phyloP scores from a whole-genome alignment of 495 filamentous ascomycete species.

The Oidiodendron maius region DNA sequence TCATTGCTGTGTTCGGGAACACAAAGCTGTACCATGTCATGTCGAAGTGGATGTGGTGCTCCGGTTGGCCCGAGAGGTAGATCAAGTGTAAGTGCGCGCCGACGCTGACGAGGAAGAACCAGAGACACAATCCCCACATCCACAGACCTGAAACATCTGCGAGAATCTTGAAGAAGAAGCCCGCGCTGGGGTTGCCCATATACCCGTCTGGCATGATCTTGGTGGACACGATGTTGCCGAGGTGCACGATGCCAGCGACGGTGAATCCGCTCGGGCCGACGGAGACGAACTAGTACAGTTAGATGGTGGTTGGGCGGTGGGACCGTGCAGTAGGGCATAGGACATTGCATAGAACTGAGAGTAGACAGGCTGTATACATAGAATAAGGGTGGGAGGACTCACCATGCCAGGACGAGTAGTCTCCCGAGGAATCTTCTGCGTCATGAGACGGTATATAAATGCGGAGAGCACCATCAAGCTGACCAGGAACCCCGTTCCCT shows the following conservation, averaged over 20 bases:
- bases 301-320: too few species aligned
- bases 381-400: too few species aligned
- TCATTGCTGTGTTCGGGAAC: slow-evolving; percentile 77
- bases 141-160: slow-evolving; percentile 55
- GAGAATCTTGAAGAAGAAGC: slow-evolving; percentile 33
- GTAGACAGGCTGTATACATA: too few species aligned
- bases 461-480: slow-evolving; percentile 81
- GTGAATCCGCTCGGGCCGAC: slow-evolving; percentile 80
- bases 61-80: slow-evolving; percentile 29
- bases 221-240: slow-evolving; percentile 31
- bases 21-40: slow-evolving; percentile 82
- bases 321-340: too few species aligned
- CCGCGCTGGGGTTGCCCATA: slow-evolving; percentile 28
- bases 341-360: too few species aligned
- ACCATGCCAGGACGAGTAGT: slow-evolving; percentile 70
- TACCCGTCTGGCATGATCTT: slow-evolving; percentile 35
- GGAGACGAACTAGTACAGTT: slow-evolving; percentile 54
- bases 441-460: slow-evolving; percentile 87
- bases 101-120: slow-evolving; percentile 79
- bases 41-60: slow-evolving; percentile 59
- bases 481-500: slow-evolving; percentile 82
- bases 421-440: slow-evolving; percentile 78
- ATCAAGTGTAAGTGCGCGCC: slow-evolving; percentile 72
- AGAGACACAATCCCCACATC: slow-evolving; percentile 80
- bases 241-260: slow-evolving; percentile 54